Conservation (phyloP, 208 protist species). For the Phytomonas francai region DNA sequence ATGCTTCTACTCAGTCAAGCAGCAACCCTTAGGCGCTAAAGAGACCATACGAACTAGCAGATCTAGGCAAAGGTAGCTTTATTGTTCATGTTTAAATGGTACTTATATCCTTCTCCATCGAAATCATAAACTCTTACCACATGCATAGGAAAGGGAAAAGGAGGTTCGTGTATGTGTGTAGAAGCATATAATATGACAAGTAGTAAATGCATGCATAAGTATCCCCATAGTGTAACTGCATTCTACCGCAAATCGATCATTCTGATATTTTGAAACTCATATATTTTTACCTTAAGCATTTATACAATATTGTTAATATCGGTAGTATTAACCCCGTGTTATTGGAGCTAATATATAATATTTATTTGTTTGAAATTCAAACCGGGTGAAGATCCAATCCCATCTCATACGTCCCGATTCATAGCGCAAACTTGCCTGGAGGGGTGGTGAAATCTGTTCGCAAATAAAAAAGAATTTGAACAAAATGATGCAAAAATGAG, state of each 20-base stretch:
- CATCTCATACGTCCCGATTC: not conserved
- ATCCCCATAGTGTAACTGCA: not conserved
- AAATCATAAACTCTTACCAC: not conserved
- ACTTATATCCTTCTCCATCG: not conserved
- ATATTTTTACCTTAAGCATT: not conserved
- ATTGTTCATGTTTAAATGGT: not conserved
- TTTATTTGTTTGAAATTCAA: not conserved
- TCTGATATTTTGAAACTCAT: not conserved
- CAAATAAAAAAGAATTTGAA: not conserved
- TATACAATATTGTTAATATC: constrained; percentile 3
- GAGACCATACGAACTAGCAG: not conserved
- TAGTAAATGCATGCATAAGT: not conserved
- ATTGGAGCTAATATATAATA: not conserved
- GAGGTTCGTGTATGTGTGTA: not conserved
- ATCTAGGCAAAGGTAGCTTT: not conserved
- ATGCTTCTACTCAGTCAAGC: not conserved
- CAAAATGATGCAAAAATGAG: not conserved
- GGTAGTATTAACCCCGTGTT: not conserved
- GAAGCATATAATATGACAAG: not conserved
- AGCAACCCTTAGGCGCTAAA: not conserved
- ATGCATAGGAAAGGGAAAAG: not conserved
- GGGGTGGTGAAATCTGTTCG: not conserved
- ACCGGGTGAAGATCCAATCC: not conserved
- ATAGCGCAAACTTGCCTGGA: not conserved
- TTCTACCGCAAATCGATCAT: not conserved